A percentile compares a stretch with the other conserved stretches of the same genome.
These are phyloP conservation scores for Acaromyces ingoldii DNA, from an alignment of 1,284 basidiomycete genomes.

Conservation along the genomic window DNA sequence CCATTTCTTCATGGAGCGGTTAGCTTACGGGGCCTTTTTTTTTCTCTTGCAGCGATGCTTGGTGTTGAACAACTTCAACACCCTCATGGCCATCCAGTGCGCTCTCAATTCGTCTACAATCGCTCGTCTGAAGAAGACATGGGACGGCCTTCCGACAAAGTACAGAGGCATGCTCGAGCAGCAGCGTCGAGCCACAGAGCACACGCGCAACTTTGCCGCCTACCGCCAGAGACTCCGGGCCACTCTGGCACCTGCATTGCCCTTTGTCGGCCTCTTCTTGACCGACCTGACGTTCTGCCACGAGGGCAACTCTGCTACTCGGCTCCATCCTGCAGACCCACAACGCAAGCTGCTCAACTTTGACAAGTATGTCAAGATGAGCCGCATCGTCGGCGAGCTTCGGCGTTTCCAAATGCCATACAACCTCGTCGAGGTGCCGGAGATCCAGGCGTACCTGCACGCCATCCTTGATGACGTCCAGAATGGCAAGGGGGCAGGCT, in stretches of 20 bases:
- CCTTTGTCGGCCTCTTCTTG: slow-evolving; percentile 66
- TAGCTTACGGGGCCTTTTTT: background rate
- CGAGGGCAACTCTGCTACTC: slow-evolving; percentile 83
- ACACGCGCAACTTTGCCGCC: slow-evolving; percentile 82
- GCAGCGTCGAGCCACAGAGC: slow-evolving; percentile 78
- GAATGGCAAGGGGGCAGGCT: slow-evolving; percentile 22
- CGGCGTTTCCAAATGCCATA: slow-evolving; percentile 86
- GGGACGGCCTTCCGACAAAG: slow-evolving; percentile 76
- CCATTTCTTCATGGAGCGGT: background rate
- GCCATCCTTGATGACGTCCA: slow-evolving; percentile 27
- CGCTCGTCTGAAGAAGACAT: slow-evolving; percentile 51
- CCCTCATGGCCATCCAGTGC: slow-evolving; percentile 54
- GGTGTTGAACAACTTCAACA: slow-evolving; percentile 53
- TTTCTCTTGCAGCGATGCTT: slow-evolving; percentile 42
- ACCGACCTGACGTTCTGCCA: slow-evolving; percentile 92
- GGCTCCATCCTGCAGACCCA: slow-evolving; percentile 67
- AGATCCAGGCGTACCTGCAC: slow-evolving; percentile 70
- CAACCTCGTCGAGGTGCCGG: slow-evolving; percentile 72
- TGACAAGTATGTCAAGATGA: slow-evolving; percentile 59
- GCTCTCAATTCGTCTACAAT: slow-evolving; percentile 53
- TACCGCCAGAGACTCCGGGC: slow-evolving; percentile 69
- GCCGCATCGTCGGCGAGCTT: slow-evolving; percentile 63
- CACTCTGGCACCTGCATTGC: slow-evolving; percentile 38
- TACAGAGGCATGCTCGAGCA: slow-evolving; percentile 72
- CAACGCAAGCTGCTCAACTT: slow-evolving; percentile 85